Percentiles rank a stretch among this genome's conserved stretches.
Conservation (phyloP, 176 grass and related monocot genomes). For the Lolium perenne region DNA sequence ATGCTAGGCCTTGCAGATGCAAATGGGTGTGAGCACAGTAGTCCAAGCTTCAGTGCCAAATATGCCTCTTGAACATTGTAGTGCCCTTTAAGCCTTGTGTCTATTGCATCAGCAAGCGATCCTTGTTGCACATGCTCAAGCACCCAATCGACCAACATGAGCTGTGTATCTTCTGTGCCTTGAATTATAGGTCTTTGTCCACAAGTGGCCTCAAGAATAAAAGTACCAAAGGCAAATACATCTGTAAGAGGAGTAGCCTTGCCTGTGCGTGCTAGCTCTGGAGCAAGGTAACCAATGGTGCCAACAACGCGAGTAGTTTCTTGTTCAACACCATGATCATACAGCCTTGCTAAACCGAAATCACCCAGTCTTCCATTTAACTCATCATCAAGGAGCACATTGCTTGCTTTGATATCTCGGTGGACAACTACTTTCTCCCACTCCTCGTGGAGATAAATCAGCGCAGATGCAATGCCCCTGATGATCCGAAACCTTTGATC, state of each 20-base stretch:
- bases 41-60: constrained; percentile 8
- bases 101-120: neutral
- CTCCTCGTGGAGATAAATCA: constrained; percentile 26
- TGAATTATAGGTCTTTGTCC: constrained; percentile 31
- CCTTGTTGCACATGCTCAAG: constrained; percentile 7
- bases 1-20: constrained; percentile 30
- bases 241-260: constrained; percentile 8
- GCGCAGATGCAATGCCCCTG: neutral
- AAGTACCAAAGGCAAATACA: constrained; percentile 20
- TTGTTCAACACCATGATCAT: neutral
- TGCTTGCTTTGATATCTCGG: constrained; percentile 27
- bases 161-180: neutral
- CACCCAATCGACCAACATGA: constrained; percentile 35
- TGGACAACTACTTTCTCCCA: constrained; percentile 33
- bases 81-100: constrained; percentile 14
- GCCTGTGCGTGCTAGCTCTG: constrained; percentile 27
- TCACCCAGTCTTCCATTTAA: neutral
- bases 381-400: constrained; percentile 6
- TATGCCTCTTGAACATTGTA: constrained; percentile 23
- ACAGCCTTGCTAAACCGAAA: neutral
- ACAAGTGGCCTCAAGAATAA: constrained; percentile 31
- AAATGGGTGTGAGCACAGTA: constrained; percentile 41
- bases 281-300: constrained; percentile 38
- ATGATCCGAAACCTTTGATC: constrained; percentile 28
- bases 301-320: constrained; percentile 37